Evolutionary conservation across 2,329 filamentous ascomycete genomes (phyloP).

Genomic region (Dendrostoma leiphaemia): DNA sequence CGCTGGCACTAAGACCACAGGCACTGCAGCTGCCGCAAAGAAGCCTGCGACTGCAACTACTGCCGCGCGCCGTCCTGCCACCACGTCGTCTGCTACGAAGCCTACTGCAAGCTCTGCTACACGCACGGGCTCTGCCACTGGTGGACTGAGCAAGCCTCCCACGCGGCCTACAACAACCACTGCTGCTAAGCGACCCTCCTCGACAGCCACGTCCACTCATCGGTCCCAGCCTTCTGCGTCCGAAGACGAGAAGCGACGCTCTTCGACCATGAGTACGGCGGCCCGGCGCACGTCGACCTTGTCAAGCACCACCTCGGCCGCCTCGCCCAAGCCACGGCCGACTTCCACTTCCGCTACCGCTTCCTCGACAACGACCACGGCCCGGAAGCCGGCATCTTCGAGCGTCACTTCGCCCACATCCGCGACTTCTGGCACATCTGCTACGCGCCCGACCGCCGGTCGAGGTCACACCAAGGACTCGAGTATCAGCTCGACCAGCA

Average conservation of each 20-base stretch:
- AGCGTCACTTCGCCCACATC: conserved; percentile 34
- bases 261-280: conserved; percentile 20
- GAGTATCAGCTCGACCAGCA: conserved; percentile 18
- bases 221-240: conserved; percentile 33
- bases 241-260: conserved; percentile 36
- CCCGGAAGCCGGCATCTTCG: conserved; percentile 34
- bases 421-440: too few species aligned
- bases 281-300: conserved; percentile 33
- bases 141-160: conserved; percentile 29
- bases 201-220: conserved; percentile 27
- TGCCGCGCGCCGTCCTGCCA: conserved; percentile 25
- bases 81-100: conserved; percentile 28
- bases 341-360: conserved; percentile 19
- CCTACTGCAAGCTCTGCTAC: conserved; percentile 26
- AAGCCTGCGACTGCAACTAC: conserved; percentile 23
- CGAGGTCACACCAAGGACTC: conserved; percentile 30
- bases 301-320: conserved; percentile 24
- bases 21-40: conserved; percentile 19
- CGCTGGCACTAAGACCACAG: conserved; percentile 19
- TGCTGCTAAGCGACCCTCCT: conserved; percentile 28
- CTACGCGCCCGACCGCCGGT: conserved; percentile 27
- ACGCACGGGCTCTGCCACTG: conserved; percentile 26
- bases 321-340: conserved; percentile 23
- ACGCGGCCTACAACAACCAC: conserved; percentile 28
- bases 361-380: conserved; percentile 30